A percentile compares a stretch with the other conserved stretches of the same genome.
phyloP scores from a whole-genome alignment of 2,329 filamentous ascomycete species.

The Botrytis deweyae region DNA sequence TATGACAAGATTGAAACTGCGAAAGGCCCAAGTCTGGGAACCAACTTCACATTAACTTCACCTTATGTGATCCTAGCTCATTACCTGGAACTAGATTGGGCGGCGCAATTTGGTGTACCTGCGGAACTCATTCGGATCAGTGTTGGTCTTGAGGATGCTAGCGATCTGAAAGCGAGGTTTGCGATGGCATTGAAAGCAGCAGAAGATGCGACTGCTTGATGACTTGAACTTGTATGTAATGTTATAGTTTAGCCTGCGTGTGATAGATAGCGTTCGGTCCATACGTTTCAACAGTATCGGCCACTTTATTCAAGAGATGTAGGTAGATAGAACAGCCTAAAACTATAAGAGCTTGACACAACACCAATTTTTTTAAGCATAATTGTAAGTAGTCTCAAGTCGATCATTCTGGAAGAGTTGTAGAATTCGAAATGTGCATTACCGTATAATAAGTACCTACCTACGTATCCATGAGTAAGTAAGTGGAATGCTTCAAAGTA shows the following conservation, averaged over 20 bases:
- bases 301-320: neutral
- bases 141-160: conserved; percentile 80
- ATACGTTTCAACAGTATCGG: neutral
- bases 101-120: conserved; percentile 76
- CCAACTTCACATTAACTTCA: conserved; percentile 91
- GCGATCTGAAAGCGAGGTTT: conserved; percentile 64
- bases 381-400: neutral
- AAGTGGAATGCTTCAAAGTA: neutral
- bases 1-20: conserved; percentile 83
- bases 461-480: neutral
- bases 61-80: conserved; percentile 92
- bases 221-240: conserved; percentile 1
- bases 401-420: neutral
- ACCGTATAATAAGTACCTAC: neutral
- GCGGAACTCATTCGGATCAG: conserved; percentile 80
- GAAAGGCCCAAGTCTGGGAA: conserved; percentile 92
- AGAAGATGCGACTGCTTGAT: conserved; percentile 28
- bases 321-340: neutral
- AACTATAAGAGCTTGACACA: neutral
- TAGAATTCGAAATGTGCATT: neutral
- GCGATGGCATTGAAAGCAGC: conserved; percentile 66
- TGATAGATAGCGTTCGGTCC: neutral
- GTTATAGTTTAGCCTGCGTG: neutral
- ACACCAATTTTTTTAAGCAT: too few species aligned
- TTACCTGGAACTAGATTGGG: conserved; percentile 91